Evolutionary conservation across 768 basidiomycete genomes (phyloP).

Genomic region (Pleurotus eryngii): DNA sequence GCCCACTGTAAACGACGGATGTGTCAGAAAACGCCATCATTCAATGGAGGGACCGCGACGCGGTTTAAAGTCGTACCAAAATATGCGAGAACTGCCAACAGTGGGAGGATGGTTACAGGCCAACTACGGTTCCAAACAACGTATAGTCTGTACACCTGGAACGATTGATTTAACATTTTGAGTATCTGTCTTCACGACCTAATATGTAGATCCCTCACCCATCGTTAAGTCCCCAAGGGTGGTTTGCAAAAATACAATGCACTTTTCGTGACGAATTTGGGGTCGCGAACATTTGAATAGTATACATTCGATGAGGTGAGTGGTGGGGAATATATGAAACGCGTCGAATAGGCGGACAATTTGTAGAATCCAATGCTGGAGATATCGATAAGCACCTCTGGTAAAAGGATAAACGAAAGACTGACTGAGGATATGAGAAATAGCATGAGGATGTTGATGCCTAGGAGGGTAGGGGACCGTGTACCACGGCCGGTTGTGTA

Average conservation of each 20-base stretch:
- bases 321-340: background rate
- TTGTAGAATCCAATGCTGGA: background rate
- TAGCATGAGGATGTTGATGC: background rate
- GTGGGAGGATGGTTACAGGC: background rate
- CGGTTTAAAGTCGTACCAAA: background rate
- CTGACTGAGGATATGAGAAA: background rate
- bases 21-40: background rate
- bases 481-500: background rate
- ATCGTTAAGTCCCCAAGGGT: background rate
- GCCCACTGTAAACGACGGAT: background rate
- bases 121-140: background rate
- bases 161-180: background rate
- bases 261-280: background rate
- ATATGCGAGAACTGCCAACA: background rate
- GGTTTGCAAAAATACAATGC: background rate
- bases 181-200: background rate
- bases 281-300: background rate
- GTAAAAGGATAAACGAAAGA: background rate
- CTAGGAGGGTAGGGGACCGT: background rate
- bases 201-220: background rate
- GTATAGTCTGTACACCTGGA: background rate
- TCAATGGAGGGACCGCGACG: too few relatives aligned
- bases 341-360: background rate
- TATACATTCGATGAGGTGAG: background rate
- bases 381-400: background rate